Evolutionary conservation across 1,139 yeast species (phyloP).

Genomic region (Hemisphaericaspora lyxosophila): DNA sequence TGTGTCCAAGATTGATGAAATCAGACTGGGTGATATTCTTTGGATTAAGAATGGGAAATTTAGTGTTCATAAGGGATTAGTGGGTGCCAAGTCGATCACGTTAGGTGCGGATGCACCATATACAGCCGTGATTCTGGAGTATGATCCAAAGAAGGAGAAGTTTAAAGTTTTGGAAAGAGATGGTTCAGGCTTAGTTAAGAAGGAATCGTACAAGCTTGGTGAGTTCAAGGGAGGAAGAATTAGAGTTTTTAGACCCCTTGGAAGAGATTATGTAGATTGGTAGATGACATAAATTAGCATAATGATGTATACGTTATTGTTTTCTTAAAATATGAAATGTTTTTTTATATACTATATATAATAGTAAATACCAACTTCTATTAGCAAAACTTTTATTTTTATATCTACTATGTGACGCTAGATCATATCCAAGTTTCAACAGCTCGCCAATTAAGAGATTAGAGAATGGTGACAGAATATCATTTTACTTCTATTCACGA

Average conservation of each 20-base stretch:
- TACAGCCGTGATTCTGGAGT: constrained; percentile 55
- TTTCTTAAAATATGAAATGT: no score
- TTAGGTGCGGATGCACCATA: constrained; percentile 35
- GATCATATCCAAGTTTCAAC: no score
- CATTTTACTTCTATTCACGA: no score
- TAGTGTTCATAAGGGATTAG: constrained; percentile 62
- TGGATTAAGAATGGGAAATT: constrained; percentile 76
- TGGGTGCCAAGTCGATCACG: constrained; percentile 46
- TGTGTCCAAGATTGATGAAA: constrained; percentile 58
- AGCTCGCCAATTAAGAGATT: no score
- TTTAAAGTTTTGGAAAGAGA: constrained; percentile 70
- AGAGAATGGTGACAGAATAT: no score
- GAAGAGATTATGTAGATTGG: constrained; percentile 10
- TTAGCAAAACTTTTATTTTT: no score
- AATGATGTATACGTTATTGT: neutral
- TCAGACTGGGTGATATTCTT: constrained; percentile 80
- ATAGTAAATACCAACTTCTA: no score
- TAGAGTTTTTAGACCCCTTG: constrained; percentile 76
- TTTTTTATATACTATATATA: no score
- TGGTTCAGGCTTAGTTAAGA: constrained; percentile 53
- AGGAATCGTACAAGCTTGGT: constrained; percentile 62
- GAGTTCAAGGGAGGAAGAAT: constrained; percentile 81
- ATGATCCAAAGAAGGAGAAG: constrained; percentile 73
- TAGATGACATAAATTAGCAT: constrained; percentile 1
- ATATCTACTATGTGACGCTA: no score